Conservation (phyloP, 768 basidiomycete genomes). For the Tephrocybe sp. region DNA sequence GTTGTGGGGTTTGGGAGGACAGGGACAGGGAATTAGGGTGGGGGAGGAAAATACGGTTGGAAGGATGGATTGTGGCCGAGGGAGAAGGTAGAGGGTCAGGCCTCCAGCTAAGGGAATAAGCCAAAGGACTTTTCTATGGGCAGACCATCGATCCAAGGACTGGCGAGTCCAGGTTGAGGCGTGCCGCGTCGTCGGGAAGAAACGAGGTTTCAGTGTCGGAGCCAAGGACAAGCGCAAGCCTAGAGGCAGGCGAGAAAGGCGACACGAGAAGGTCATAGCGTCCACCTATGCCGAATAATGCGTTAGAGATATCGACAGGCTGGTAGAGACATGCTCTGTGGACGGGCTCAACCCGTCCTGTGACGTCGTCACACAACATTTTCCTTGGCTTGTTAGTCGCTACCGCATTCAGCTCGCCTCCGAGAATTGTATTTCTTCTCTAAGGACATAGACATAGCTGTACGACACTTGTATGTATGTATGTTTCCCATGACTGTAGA, state of each 20-base stretch:
- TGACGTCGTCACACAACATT: conserved; percentile 10
- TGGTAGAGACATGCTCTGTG: neutral
- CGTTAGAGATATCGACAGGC: neutral
- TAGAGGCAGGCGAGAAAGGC: conserved; percentile 22
- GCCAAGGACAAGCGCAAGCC: conserved; percentile 23
- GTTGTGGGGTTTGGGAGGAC: conserved; percentile 18
- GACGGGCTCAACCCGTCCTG: neutral
- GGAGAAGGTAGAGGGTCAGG: conserved; percentile 47
- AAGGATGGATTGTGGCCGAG: conserved; percentile 40
- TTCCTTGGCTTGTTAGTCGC: neutral
- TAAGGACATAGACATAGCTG: too few relatives aligned
- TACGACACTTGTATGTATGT: too few relatives aligned
- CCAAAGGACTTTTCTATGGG: conserved; percentile 43
- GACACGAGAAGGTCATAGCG: conserved; percentile 12
- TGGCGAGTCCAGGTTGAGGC: conserved; percentile 24
- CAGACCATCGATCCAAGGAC: conserved; percentile 24
- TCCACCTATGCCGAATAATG: conserved; percentile 3
- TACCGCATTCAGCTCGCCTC: neutral
- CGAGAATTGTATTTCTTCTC: too few relatives aligned
- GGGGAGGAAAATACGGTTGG: conserved; percentile 51
- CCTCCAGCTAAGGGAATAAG: conserved; percentile 58
- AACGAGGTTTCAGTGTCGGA: conserved; percentile 12
- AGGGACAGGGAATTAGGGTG: conserved; percentile 41
- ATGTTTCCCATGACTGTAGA: too few relatives aligned
- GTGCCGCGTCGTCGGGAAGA: conserved; percentile 8